Evolutionary conservation across 148 eudicot species (phyloP), one percentile per base, ranked within the genome.

Genomic region (Limonium bicolor): DNA sequence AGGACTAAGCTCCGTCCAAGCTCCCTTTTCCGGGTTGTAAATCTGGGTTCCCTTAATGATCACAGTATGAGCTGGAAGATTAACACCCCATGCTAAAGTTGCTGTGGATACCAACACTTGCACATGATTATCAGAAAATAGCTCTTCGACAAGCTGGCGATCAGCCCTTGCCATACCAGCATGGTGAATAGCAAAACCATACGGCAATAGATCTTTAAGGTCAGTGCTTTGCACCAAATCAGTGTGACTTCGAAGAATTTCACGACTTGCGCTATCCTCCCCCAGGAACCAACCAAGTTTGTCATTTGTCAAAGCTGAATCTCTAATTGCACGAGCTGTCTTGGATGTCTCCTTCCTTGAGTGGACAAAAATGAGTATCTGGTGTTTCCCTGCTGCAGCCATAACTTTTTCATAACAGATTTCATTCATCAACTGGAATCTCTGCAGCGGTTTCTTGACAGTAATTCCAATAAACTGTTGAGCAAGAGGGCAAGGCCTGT

Each of bases 81-180:
- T 76, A 39, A 76, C 90, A 62, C 90, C 90, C 90, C 90, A 80
- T 28, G 84, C 90, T 14, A 76, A 67, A 54, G 90, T 80, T 23
- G 90, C 84, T 3, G 90, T 80, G 11, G 84, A 80, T 44, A 80
- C 84, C 60, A 80, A 46, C 18, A 80, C 84, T 68, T 80, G 90
- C 13, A 76, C 68, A 24, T 70, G 80, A 14, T 80, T 75, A 52
- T 73, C 77, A 50, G 62, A 64, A 70, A 80, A 80, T 22, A 80
- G 66, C 36, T 62, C 77, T 63, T 80, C 84, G 18, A 80, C 90
- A 56, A 76, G 70, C 58, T 73, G 68, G 12, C 84, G 67, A 48
- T 80, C 90, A 70, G 73, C 66, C 62, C 90, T 70, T 13, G 61
- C 65, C 80, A 81, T 73, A 30, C 84, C 92, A 34, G 84, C 84